These are phyloP conservation scores for Venturia carpophila DNA, from an alignment of 2,329 filamentous ascomycete species.

Conservation along the genomic window DNA sequence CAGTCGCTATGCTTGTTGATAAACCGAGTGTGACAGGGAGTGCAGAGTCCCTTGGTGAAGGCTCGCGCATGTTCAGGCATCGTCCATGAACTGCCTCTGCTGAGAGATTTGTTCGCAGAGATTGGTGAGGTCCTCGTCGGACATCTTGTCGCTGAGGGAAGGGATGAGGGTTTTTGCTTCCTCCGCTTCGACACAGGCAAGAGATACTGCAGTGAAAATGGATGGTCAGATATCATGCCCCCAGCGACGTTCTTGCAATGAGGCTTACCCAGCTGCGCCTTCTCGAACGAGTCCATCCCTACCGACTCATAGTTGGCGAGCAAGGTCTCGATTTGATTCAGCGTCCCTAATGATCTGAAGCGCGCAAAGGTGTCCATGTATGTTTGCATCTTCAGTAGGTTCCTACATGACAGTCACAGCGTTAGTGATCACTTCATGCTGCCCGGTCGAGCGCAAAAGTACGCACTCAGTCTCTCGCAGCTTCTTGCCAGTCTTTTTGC, in stretches of 20 bases:
- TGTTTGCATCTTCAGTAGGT: slow-evolving; percentile 78
- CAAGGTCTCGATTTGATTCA: slow-evolving; percentile 86
- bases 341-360: slow-evolving; percentile 91
- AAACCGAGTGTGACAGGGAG: background rate
- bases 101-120: slow-evolving; percentile 70
- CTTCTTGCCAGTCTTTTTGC: slow-evolving; percentile 70
- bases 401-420: slow-evolving; percentile 38
- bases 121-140: slow-evolving; percentile 78
- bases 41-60: background rate
- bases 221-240: slow-evolving; percentile 8
- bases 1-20: slow-evolving; percentile 11
- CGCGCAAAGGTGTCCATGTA: slow-evolving; percentile 93
- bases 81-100: slow-evolving; percentile 10
- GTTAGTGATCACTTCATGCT: background rate
- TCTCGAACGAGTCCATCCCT: slow-evolving; percentile 76
- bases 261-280: slow-evolving; percentile 72
- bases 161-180: slow-evolving; percentile 96
- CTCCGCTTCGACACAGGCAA: slow-evolving; percentile 87
- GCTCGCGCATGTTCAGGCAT: background rate
- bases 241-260: background rate
- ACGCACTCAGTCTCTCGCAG: slow-evolving; percentile 75
- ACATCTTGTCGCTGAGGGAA: slow-evolving; percentile 67
- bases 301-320: slow-evolving; percentile 65
- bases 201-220: slow-evolving; percentile 55
- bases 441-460: slow-evolving; percentile 21